Evolutionary conservation across 257 asterid species (phyloP).

Genomic region (Solanum clarkiae): DNA sequence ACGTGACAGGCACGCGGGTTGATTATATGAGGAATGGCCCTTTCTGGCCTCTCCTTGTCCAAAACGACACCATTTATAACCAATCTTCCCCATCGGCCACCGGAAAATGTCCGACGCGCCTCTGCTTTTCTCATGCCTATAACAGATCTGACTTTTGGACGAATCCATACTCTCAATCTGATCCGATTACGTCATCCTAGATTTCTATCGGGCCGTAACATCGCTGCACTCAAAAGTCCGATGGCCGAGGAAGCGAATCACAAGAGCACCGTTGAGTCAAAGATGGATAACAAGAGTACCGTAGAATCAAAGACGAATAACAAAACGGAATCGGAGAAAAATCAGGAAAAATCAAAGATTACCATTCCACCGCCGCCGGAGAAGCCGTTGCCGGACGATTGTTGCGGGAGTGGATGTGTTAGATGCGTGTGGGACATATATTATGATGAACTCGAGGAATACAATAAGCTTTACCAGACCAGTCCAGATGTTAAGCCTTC

Average conservation of each 20-base stretch:
- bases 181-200: slow-evolving; percentile 9
- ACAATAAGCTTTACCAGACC: slow-evolving; percentile 28
- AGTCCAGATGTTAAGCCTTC: neutral
- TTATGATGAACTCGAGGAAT: slow-evolving; percentile 70
- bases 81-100: neutral
- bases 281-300: slow-evolving; percentile 4
- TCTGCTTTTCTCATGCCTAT: slow-evolving; percentile 15
- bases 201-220: neutral
- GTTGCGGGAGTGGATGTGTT: slow-evolving; percentile 79
- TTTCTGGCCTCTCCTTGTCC: neutral
- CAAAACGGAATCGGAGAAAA: slow-evolving; percentile 14
- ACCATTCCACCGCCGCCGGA: slow-evolving; percentile 56
- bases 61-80: neutral
- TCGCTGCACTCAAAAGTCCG: neutral
- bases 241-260: slow-evolving; percentile 33
- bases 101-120: slow-evolving; percentile 6
- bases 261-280: neutral
- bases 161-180: slow-evolving; percentile 5
- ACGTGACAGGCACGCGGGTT: neutral
- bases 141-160: slow-evolving; percentile 19
- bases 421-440: slow-evolving; percentile 74
- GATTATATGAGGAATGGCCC: neutral
- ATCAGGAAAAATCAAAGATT: slow-evolving; percentile 19
- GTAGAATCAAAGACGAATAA: neutral
- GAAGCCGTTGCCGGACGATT: slow-evolving; percentile 72